Evolutionary conservation across 2,329 filamentous ascomycete species (phyloP).

Genomic region (Cercospora citrullina): DNA sequence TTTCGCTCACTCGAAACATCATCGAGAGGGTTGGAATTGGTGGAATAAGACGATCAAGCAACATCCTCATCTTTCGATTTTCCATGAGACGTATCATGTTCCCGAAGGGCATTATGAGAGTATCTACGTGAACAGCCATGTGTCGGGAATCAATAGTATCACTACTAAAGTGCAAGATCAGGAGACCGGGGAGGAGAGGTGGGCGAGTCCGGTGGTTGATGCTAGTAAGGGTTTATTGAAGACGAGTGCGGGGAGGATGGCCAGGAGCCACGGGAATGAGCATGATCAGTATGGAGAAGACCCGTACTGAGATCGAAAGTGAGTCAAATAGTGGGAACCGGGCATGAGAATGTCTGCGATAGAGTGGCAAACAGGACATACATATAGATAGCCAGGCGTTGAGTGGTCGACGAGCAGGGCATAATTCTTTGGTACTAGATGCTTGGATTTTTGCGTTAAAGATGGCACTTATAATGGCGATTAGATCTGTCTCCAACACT

Average conservation of each 20-base stretch:
- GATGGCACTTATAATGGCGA: too few relatives aligned
- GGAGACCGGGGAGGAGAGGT: conserved; percentile 31
- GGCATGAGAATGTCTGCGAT: too few relatives aligned
- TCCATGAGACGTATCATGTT: conserved; percentile 56
- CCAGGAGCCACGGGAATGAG: conserved; percentile 32
- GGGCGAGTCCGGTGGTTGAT: conserved; percentile 39
- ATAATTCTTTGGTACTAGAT: too few relatives aligned
- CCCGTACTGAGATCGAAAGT: too few relatives aligned
- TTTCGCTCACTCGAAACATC: conserved; percentile 54
- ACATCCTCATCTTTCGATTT: conserved; percentile 51
- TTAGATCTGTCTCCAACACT: too few relatives aligned
- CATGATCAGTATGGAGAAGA: conserved; percentile 30
- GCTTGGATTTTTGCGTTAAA: too few relatives aligned
- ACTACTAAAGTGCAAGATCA: conserved; percentile 28
- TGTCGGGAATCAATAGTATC: conserved; percentile 37
- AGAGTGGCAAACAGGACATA: too few relatives aligned
- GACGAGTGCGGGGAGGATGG: conserved; percentile 40
- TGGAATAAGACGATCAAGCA: conserved; percentile 43
- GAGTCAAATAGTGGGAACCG: too few relatives aligned
- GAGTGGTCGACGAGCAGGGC: too few relatives aligned
- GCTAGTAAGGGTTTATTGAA: conserved; percentile 38
- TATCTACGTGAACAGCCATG: conserved; percentile 49
- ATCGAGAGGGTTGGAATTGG: conserved; percentile 55
- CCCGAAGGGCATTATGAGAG: conserved; percentile 52
- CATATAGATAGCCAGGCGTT: too few relatives aligned